phyloP scores from a whole-genome alignment of 768 basidiomycete species.

The Tylopilus subfusipes region DNA sequence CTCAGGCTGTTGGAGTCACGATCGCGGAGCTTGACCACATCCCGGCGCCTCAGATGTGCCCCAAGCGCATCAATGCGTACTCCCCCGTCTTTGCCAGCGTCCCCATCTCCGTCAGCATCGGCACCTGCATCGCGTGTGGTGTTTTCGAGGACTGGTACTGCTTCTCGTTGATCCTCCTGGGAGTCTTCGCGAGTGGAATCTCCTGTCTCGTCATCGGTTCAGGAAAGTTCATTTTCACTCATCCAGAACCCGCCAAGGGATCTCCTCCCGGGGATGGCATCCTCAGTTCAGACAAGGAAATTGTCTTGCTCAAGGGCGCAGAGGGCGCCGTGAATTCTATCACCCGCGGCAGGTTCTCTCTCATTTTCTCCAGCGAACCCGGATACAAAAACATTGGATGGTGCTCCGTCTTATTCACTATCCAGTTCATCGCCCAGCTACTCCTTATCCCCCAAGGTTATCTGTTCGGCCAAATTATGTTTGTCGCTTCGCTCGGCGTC shows the following conservation, averaged over 20 bases:
- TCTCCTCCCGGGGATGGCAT: conserved; percentile 31
- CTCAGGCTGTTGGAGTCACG: conserved; percentile 25
- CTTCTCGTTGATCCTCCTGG: conserved; percentile 35
- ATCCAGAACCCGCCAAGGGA: conserved; percentile 22
- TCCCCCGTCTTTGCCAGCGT: conserved; percentile 28
- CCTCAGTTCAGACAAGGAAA: conserved; percentile 18
- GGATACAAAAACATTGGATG: conserved; percentile 28
- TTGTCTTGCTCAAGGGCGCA: conserved; percentile 26
- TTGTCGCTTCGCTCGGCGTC: conserved; percentile 30
- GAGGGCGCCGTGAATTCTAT: conserved; percentile 30
- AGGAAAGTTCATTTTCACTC: conserved; percentile 25
- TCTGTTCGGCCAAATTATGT: conserved; percentile 36
- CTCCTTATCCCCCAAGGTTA: conserved; percentile 33
- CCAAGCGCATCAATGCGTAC: conserved; percentile 17
- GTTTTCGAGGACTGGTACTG: conserved; percentile 32
- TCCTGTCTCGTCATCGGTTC: conserved; percentile 34
- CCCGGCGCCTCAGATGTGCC: conserved; percentile 17
- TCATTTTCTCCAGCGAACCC: conserved; percentile 21
- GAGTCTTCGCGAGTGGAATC: conserved; percentile 30
- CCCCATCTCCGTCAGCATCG: conserved; percentile 30
- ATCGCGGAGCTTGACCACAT: conserved; percentile 24
- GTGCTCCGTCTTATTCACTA: conserved; percentile 30
- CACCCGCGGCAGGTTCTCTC: conserved; percentile 30
- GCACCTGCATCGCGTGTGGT: conserved; percentile 27
- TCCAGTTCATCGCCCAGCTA: conserved; percentile 35